Percentiles rank a stretch among this genome's conserved stretches.
phyloP scores from a whole-genome alignment of 768 basidiomycete genomes.

The Boletus vinaceobasis region DNA sequence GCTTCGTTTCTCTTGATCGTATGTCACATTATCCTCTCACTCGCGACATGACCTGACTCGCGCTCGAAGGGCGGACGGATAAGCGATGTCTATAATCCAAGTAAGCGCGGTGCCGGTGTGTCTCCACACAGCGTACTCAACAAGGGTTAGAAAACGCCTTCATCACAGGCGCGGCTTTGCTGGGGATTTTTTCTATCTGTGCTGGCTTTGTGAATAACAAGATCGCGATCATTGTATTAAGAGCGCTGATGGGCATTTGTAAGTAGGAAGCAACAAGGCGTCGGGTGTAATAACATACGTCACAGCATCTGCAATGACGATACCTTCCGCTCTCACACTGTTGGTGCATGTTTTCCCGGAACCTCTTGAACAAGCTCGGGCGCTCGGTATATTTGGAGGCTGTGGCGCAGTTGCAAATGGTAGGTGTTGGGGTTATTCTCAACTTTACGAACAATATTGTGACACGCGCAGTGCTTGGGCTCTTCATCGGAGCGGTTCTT shows the following conservation, averaged over 20 bases:
- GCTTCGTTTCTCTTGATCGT: slow-evolving; percentile 36
- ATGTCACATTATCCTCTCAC: background rate
- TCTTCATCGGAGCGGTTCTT: slow-evolving; percentile 45
- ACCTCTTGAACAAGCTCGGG: slow-evolving; percentile 43
- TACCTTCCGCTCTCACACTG: slow-evolving; percentile 49
- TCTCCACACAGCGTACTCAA: slow-evolving; percentile 25
- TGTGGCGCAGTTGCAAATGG: slow-evolving; percentile 47
- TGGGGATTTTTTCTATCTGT: slow-evolving; percentile 44
- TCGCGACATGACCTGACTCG: slow-evolving; percentile 6
- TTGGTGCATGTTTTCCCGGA: slow-evolving; percentile 51
- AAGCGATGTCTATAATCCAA: slow-evolving; percentile 27
- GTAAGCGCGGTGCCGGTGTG: slow-evolving; percentile 23
- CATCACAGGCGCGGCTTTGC: slow-evolving; percentile 35
- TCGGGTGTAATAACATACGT: background rate
- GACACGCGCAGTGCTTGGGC: slow-evolving; percentile 33
- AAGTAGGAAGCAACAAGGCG: background rate
- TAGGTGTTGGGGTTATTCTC: background rate
- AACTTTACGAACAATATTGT: background rate
- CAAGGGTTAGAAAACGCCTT: slow-evolving; percentile 41
- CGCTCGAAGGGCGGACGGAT: slow-evolving; percentile 23
- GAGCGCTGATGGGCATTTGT: slow-evolving; percentile 51
- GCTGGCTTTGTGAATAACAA: slow-evolving; percentile 47
- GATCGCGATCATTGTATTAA: slow-evolving; percentile 46
- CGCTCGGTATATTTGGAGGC: slow-evolving; percentile 45
- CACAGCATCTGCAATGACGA: slow-evolving; percentile 45